Percentiles rank a stretch among this genome's conserved stretches.
These are phyloP conservation scores for Aciculosporium take DNA, from an alignment of 2,329 filamentous ascomycete genomes.

Conservation along the genomic window DNA sequence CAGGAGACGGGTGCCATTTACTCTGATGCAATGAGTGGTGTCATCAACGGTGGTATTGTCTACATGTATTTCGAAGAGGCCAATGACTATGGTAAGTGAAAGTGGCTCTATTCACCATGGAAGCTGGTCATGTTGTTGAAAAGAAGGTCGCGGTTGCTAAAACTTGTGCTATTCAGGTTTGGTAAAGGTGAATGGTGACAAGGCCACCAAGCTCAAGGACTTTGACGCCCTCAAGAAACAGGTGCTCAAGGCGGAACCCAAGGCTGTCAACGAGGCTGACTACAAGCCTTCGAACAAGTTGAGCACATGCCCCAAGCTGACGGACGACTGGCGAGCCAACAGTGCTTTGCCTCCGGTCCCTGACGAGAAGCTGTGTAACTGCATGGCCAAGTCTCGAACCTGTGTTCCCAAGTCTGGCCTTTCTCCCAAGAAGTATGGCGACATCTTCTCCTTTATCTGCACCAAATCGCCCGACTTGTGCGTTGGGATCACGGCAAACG, in stretches of 20 bases:
- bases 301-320: constrained; percentile 55
- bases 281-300: constrained; percentile 66
- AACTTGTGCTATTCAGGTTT: constrained; percentile 36
- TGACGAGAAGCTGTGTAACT: constrained; percentile 65
- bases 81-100: constrained; percentile 64
- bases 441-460: constrained; percentile 65
- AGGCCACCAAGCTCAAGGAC: constrained; percentile 55
- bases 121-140: neutral
- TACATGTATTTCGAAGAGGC: constrained; percentile 95
- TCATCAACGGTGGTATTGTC: constrained; percentile 93
- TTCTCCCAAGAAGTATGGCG: constrained; percentile 42
- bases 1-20: constrained; percentile 76
- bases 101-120: too few species aligned
- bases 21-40: constrained; percentile 61
- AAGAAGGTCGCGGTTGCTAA: neutral
- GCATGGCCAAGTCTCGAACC: constrained; percentile 62
- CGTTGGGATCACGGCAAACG: constrained; percentile 53
- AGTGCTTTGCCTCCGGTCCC: constrained; percentile 66
- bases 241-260: constrained; percentile 53
- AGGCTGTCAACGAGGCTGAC: constrained; percentile 44
- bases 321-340: constrained; percentile 48
- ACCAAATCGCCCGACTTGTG: constrained; percentile 43
- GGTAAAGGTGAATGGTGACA: constrained; percentile 42
- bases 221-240: constrained; percentile 59
- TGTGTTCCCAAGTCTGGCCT: constrained; percentile 53